phyloP scores from a whole-genome alignment of 1,139 yeast species.

The Geotrichum siamense region DNA sequence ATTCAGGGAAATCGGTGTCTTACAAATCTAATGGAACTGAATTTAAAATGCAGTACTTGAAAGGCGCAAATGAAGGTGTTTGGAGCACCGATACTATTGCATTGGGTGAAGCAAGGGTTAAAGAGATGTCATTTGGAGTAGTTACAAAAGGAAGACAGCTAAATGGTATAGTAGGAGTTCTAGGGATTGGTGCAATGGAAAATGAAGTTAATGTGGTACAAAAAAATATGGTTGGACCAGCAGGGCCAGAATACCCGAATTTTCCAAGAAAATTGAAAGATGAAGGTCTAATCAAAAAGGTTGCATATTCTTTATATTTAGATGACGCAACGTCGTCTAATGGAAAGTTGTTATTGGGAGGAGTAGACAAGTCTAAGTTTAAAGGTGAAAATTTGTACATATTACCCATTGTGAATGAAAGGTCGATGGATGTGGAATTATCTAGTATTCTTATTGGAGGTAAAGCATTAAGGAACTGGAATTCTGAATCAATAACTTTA shows the following conservation, averaged over 20 bases:
- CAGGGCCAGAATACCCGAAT: constrained; percentile 19
- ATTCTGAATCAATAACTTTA: background rate
- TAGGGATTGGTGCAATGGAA: constrained; percentile 21
- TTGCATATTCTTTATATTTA: constrained; percentile 38
- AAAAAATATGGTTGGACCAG: background rate
- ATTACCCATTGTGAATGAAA: constrained; percentile 11
- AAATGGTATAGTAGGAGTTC: constrained; percentile 22
- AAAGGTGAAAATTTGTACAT: constrained; percentile 31
- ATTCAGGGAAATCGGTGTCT: background rate
- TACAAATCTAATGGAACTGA: background rate
- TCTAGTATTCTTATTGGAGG: background rate
- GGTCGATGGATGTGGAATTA: background rate
- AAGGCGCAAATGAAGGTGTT: constrained; percentile 1
- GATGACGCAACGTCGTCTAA: constrained; percentile 21
- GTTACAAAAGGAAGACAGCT: constrained; percentile 19
- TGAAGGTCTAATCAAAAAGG: constrained; percentile 41
- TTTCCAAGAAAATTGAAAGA: constrained; percentile 20
- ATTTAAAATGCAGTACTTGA: constrained; percentile 3
- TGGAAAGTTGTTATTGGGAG: constrained; percentile 43
- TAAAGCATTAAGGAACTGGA: background rate
- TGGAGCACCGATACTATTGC: constrained; percentile 19
- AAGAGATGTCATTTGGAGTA: constrained; percentile 21
- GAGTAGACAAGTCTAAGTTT: constrained; percentile 44
- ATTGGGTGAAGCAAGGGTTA: constrained; percentile 14
- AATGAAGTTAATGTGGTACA: constrained; percentile 15